phyloP scores from a whole-genome alignment of 208 protist species.

The Acanthamoeba royreba region DNA sequence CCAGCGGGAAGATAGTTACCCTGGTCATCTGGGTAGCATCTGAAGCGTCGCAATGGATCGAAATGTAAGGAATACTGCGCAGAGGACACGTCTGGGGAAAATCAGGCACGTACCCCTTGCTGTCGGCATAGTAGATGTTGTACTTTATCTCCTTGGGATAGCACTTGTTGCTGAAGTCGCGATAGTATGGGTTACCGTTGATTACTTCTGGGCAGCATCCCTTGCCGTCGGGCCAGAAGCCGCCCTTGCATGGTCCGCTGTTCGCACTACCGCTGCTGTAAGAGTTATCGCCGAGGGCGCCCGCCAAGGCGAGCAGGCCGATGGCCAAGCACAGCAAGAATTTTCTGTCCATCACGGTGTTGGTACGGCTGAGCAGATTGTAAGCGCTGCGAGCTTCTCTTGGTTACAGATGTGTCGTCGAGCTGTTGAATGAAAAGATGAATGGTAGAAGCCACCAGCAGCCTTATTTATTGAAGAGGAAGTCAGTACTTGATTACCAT shows the following conservation, averaged over 20 bases:
- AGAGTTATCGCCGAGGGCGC: no score
- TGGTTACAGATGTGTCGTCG: no score
- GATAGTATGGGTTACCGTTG: neutral
- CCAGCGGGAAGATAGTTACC: neutral
- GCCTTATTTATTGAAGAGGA: no score
- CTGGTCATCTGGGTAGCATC: neutral
- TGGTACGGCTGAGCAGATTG: no score
- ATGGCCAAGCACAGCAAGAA: no score
- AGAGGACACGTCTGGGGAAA: neutral
- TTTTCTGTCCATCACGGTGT: no score
- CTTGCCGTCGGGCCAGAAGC: neutral
- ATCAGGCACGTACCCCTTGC: neutral
- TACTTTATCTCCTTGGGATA: neutral
- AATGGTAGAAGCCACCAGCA: no score
- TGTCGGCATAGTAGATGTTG: neutral
- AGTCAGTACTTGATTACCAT: no score
- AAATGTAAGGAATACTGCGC: neutral
- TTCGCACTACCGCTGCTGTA: no score
- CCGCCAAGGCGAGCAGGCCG: no score
- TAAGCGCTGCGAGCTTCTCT: no score
- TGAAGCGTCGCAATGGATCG: neutral
- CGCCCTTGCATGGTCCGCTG: neutral
- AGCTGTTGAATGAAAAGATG: no score
- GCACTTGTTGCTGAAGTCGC: neutral
- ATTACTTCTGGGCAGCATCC: neutral